phyloP scores from a whole-genome alignment of 441 rosid genomes.

The Populus trichocarpa region DNA sequence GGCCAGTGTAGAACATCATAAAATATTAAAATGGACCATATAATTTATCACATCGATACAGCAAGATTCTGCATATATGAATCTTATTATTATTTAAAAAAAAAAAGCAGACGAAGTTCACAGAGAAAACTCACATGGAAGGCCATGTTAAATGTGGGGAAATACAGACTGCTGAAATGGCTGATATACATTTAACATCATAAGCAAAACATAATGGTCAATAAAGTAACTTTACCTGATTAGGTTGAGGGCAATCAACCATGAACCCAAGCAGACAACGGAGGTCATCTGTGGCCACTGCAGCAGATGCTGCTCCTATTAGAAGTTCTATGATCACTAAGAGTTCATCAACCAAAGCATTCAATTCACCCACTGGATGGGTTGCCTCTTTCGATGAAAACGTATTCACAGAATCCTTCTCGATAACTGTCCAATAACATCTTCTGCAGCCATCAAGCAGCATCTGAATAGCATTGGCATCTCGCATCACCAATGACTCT shows the following conservation, averaged over 20 bases:
- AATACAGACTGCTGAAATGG: not conserved
- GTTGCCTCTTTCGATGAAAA: slow-evolving; percentile 55
- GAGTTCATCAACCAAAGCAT: slow-evolving; percentile 98
- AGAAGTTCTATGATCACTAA: slow-evolving; percentile 96
- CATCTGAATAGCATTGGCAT: slow-evolving; percentile 98
- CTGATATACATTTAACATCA: no score
- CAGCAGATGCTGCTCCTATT: slow-evolving; percentile 82
- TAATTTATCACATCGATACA: slow-evolving; percentile 1
- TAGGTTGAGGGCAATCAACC: slow-evolving; percentile 97
- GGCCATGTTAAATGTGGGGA: not conserved
- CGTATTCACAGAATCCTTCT: slow-evolving; percentile 71
- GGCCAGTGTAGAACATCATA: not conserved
- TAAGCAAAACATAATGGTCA: not conserved
- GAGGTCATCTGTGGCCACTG: slow-evolving; percentile 74
- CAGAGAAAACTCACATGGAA: not conserved
- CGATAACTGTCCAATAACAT: slow-evolving; percentile 92
- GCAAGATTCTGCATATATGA: not conserved
- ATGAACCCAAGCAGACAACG: slow-evolving; percentile 87
- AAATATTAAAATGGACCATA: slow-evolving; percentile 11
- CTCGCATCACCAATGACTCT: slow-evolving; percentile 84
- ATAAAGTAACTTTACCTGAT: slow-evolving; percentile 60
- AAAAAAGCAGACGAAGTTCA: not conserved
- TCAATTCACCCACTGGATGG: slow-evolving; percentile 92
- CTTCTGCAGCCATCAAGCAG: slow-evolving; percentile 99
- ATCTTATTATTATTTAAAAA: not conserved